phyloP scores from a whole-genome alignment of 2,329 filamentous ascomycete species.

The Pyrenophora graminea region DNA sequence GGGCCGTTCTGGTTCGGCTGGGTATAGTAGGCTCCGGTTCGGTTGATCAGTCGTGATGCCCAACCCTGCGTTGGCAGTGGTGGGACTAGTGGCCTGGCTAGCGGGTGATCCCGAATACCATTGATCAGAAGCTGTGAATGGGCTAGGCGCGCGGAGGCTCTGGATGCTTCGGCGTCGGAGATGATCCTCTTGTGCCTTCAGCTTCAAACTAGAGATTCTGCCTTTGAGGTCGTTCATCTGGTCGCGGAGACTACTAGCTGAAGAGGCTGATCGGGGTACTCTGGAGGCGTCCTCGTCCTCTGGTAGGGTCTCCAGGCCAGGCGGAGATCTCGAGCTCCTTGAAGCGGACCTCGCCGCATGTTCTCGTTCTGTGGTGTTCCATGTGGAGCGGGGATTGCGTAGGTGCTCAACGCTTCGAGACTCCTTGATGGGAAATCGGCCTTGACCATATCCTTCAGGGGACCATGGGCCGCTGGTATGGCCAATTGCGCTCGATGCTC shows the following conservation, averaged over 20 bases:
- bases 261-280: constrained; percentile 69
- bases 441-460: constrained; percentile 41
- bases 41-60: constrained; percentile 36
- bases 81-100: constrained; percentile 31
- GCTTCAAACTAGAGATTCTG: constrained; percentile 78
- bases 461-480: constrained; percentile 45
- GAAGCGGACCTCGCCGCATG: constrained; percentile 44
- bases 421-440: constrained; percentile 44
- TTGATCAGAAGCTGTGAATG: constrained; percentile 74
- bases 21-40: constrained; percentile 28
- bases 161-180: constrained; percentile 77
- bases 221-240: constrained; percentile 86
- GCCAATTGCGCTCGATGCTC: constrained; percentile 48
- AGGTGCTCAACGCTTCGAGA: constrained; percentile 48
- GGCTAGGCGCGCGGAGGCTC: constrained; percentile 74
- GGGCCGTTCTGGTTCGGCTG: constrained; percentile 13
- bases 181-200: constrained; percentile 78
- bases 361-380: constrained; percentile 31
- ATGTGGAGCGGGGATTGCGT: constrained; percentile 38
- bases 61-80: constrained; percentile 35
- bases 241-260: constrained; percentile 74
- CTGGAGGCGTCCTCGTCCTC: constrained; percentile 45
- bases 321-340: constrained; percentile 44
- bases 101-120: constrained; percentile 53
- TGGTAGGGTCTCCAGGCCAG: constrained; percentile 47